Percentiles rank a stretch among this genome's conserved stretches.
Conservation (phyloP, 768 basidiomycete genomes). For the Boletales sp. region DNA sequence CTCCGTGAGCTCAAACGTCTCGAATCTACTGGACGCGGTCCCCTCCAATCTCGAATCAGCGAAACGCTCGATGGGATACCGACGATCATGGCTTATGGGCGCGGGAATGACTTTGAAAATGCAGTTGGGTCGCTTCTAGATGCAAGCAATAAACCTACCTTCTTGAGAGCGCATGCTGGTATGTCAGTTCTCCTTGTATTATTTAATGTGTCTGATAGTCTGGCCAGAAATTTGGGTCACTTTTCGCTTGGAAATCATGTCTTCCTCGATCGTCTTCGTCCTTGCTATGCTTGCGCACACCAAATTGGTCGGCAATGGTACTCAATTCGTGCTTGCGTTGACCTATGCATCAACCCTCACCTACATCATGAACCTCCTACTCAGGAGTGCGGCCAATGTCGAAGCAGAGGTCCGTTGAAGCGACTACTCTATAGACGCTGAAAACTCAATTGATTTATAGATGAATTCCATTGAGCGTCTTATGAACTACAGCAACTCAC, state of each 20-base stretch:
- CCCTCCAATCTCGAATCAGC: slow-evolving; percentile 49
- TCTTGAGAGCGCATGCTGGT: slow-evolving; percentile 26
- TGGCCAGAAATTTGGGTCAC: slow-evolving; percentile 30
- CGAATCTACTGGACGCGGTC: slow-evolving; percentile 44
- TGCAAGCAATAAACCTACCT: slow-evolving; percentile 26
- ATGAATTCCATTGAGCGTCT: slow-evolving; percentile 30
- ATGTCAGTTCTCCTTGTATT: neutral
- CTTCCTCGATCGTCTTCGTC: slow-evolving; percentile 21
- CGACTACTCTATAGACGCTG: neutral
- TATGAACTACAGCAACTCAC: slow-evolving; percentile 21
- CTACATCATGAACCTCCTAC: slow-evolving; percentile 28
- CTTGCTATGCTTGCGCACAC: slow-evolving; percentile 28
- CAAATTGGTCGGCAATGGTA: slow-evolving; percentile 18
- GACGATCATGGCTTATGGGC: slow-evolving; percentile 47
- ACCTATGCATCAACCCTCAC: slow-evolving; percentile 25
- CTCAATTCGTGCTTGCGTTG: slow-evolving; percentile 27
- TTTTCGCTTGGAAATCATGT: slow-evolving; percentile 28
- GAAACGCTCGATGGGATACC: slow-evolving; percentile 47
- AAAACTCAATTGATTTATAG: slow-evolving; percentile 6
- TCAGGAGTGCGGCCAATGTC: slow-evolving; percentile 23
- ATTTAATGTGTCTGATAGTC: neutral
- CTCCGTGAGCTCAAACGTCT: slow-evolving; percentile 45
- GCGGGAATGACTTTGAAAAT: slow-evolving; percentile 24
- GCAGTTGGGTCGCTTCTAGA: slow-evolving; percentile 21
- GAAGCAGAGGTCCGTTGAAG: slow-evolving; percentile 22